These are phyloP conservation scores for Microdochium bolleyi DNA, from an alignment of 2,329 filamentous ascomycete genomes.

Conservation along the genomic window DNA sequence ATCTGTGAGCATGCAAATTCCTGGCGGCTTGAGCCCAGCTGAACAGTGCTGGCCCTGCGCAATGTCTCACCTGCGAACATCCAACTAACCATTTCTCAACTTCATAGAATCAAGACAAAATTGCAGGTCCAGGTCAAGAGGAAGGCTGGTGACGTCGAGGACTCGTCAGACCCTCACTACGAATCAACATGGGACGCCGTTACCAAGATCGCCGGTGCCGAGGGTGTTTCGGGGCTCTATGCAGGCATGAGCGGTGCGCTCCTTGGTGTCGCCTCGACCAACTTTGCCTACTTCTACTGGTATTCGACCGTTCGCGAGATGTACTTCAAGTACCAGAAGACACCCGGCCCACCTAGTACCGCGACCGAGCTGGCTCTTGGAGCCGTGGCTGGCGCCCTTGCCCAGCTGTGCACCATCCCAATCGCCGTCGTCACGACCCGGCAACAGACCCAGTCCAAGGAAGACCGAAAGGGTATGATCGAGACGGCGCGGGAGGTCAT, in stretches of 20 bases:
- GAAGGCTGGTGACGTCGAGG: constrained; percentile 35
- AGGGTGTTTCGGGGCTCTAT: constrained; percentile 79
- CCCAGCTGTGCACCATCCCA: constrained; percentile 93
- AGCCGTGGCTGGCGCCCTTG: constrained; percentile 79
- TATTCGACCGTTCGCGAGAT: constrained; percentile 81
- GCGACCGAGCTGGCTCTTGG: constrained; percentile 77
- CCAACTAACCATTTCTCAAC: neutral
- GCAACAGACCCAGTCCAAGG: constrained; percentile 85
- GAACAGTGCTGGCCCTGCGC: neutral
- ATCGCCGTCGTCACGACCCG: constrained; percentile 92
- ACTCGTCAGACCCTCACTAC: constrained; percentile 62
- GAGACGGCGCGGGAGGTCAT: constrained; percentile 87
- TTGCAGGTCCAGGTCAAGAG: constrained; percentile 88
- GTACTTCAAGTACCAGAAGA: constrained; percentile 58
- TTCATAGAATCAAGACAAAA: constrained; percentile 79
- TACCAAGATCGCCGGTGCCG: constrained; percentile 69
- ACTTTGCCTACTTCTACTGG: constrained; percentile 99
- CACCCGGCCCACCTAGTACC: constrained; percentile 57
- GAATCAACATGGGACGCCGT: constrained; percentile 83
- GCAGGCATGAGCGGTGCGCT: constrained; percentile 80
- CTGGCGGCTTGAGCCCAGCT: neutral
- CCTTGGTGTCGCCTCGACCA: constrained; percentile 89
- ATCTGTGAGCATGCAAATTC: constrained; percentile 62
- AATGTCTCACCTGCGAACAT: neutral
- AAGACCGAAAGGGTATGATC: constrained; percentile 75